Base-by-base conservation (phyloP, 2,329 filamentous ascomycete genomes). In the Ascochyta koolunga region DNA sequence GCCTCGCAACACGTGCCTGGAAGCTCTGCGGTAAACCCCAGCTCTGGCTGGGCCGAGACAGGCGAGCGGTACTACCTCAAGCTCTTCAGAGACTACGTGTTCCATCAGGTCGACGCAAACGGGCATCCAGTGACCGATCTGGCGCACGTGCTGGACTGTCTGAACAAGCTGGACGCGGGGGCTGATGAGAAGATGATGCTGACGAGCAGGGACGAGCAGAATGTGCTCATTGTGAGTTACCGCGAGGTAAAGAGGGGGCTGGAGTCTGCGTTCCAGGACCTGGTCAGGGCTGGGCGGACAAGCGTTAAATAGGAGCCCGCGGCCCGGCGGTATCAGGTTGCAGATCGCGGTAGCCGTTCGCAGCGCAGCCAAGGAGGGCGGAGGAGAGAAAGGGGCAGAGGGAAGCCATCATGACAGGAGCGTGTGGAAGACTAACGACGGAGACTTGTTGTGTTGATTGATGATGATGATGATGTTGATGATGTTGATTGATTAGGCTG, bases 71-170 rank as follows among this genome's bases (percentile, higher is more conserved):
- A 96, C 73, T 89, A 91, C 71, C 81, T 99, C 60, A 97, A 96
- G 77, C 83, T 99, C 8, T 98, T 98, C 80, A 86, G 95, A 43
- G 95, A 99, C 76, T 98, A 96, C 67, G 91, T 97, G 35, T 99
- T 98, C 77, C 95, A 99, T 74, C 93, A 96, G 69, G 92, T 97
- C 11, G 92, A 98, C 71, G 83, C 85, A 25, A 86, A 91, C 52
- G 92, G 91, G 13, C 89, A 90, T 47, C 89, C 95, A 0, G 88
- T 93, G 1, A 81, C 96, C 5, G 90, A 97, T 70, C 80, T 97
- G 53, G 93, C 89, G 3, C 93, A 98, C 77, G 91, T 98, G 60
- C 75, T 99, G 39, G 85, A 83, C 22, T 93, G 89, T 69, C 77
- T 99, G 63, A 97, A 96, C 78, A 97, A 96, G 73, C 80, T 99